These are phyloP conservation scores for Aspergillus jensenii DNA, from an alignment of 2,329 filamentous ascomycete genomes.

Conservation along the genomic window DNA sequence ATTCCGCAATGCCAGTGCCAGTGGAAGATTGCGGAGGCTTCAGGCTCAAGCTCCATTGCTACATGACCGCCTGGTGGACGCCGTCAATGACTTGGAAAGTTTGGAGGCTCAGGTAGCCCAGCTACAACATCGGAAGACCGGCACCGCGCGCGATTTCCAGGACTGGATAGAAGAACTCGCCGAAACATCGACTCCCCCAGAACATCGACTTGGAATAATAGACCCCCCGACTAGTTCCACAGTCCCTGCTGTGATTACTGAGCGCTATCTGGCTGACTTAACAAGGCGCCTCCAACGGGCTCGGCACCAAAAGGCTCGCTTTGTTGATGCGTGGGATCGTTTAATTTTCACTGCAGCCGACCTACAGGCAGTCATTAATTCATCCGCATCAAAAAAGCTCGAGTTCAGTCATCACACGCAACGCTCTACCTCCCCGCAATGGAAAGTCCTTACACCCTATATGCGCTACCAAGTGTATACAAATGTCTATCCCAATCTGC, in stretches of 20 bases:
- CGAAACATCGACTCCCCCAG: conserved; percentile 71
- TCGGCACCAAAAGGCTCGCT: conserved; percentile 78
- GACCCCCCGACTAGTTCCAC: conserved; percentile 32
- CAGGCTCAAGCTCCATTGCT: conserved; percentile 77
- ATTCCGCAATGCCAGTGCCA: conserved; percentile 76
- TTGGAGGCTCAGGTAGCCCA: conserved; percentile 79
- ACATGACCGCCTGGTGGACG: conserved; percentile 85
- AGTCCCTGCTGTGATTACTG: conserved; percentile 82
- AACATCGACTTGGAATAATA: conserved; percentile 49
- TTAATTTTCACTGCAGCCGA: conserved; percentile 72
- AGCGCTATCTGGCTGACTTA: conserved; percentile 87
- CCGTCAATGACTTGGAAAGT: conserved; percentile 74
- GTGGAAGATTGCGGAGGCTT: conserved; percentile 69
- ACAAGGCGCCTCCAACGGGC: conserved; percentile 79
- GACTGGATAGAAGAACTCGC: conserved; percentile 96
- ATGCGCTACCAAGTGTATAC: conserved; percentile 77
- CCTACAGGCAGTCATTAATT: conserved; percentile 80
- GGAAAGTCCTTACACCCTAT: conserved; percentile 72
- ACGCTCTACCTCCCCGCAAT: conserved; percentile 54
- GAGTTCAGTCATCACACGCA: conserved; percentile 66
- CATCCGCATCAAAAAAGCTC: conserved; percentile 74
- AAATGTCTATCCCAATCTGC: conserved; percentile 68
- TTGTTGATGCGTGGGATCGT: conserved; percentile 80
- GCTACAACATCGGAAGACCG: conserved; percentile 76
- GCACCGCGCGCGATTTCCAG: conserved; percentile 70